These are phyloP conservation scores for Beauveria sp. DNA, from an alignment of 2,329 filamentous ascomycete species.

Conservation along the genomic window DNA sequence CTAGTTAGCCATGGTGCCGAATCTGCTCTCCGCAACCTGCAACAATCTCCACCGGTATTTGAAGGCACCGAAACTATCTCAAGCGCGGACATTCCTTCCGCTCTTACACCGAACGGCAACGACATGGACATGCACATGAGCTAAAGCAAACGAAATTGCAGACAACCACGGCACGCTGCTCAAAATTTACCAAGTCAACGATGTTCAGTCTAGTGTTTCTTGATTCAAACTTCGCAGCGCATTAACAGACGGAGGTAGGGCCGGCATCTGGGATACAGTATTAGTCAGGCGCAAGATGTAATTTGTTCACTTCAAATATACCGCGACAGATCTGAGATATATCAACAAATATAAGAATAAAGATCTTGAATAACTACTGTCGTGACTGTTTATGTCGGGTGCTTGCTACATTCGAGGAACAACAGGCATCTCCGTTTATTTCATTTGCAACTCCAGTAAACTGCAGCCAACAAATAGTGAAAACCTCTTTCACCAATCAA, in stretches of 20 bases:
- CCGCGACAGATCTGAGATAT: background rate
- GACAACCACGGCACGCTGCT: background rate
- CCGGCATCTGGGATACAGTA: background rate
- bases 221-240: background rate
- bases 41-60: slow-evolving; percentile 47
- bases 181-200: background rate
- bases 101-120: slow-evolving; percentile 17
- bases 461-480: no score
- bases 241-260: background rate
- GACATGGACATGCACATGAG: slow-evolving; percentile 24
- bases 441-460: no score
- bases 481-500: no score
- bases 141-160: slow-evolving; percentile 1
- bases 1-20: slow-evolving; percentile 51
- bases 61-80: slow-evolving; percentile 44
- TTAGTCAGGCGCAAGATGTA: background rate
- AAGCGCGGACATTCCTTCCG: slow-evolving; percentile 36
- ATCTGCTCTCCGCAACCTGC: slow-evolving; percentile 49
- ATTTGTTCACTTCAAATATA: background rate
- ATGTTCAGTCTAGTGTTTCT: background rate
- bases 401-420: no score
- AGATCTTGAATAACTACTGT: background rate
- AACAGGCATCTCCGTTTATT: no score
- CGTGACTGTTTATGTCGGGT: no score
- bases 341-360: background rate